These are phyloP conservation scores for Phytopythium sindhum DNA, from an alignment of 352 stramenopile genomes.

Conservation along the genomic window DNA sequence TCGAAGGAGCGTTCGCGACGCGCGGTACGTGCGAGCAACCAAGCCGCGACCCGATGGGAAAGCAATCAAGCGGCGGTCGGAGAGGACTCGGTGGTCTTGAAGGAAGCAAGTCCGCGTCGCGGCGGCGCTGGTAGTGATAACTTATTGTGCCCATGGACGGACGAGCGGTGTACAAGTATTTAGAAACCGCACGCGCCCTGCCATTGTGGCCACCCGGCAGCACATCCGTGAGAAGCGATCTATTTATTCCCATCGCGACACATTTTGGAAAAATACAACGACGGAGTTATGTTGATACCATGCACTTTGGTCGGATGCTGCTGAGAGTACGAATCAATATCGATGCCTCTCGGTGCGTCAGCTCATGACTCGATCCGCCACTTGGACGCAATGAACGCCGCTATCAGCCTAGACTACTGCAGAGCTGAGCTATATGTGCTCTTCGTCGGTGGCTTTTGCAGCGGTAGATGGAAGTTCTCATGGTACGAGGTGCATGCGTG, in stretches of 20 bases:
- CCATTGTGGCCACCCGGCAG: neutral
- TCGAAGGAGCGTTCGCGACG: neutral
- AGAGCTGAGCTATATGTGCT: too few species aligned
- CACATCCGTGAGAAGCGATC: neutral
- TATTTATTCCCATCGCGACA: constrained; percentile 5
- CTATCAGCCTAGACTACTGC: too few species aligned
- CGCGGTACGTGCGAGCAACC: neutral
- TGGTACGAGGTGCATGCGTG: too few species aligned
- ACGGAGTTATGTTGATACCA: neutral
- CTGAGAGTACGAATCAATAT: too few species aligned
- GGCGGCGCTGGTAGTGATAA: neutral
- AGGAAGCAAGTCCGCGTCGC: neutral
- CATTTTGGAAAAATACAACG: neutral
- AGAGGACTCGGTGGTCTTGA: neutral
- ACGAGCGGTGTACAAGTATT: too few species aligned
- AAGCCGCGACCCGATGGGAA: neutral
- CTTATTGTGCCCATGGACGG: neutral
- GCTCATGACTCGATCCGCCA: too few species aligned
- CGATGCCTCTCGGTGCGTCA: too few species aligned
- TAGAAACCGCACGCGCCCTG: too few species aligned
- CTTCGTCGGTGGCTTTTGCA: too few species aligned
- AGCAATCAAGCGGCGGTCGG: neutral
- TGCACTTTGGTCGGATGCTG: too few species aligned
- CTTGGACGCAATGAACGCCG: too few species aligned
- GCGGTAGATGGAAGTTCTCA: too few species aligned